Percentiles rank a stretch among this genome's conserved stretches.
phyloP scores from a whole-genome alignment of 345 rosid genomes.

The Atalantia buxifolia region DNA sequence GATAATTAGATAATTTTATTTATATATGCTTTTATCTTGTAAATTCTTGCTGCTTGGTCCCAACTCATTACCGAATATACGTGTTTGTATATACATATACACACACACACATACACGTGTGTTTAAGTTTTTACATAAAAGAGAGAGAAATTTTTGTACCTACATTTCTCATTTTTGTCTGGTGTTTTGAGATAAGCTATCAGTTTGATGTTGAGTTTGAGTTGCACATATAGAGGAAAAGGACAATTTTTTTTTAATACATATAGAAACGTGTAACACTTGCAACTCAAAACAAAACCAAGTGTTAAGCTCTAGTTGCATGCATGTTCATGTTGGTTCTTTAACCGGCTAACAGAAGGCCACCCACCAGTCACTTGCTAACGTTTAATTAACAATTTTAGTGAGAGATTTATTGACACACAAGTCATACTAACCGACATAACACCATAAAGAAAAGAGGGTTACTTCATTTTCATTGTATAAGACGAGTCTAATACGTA shows the following conservation, averaged over 20 bases:
- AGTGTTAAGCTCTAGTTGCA: conserved; percentile 18
- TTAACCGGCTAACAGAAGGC: neutral
- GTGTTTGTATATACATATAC: too few species aligned
- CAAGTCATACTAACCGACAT: conserved; percentile 12
- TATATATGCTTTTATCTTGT: neutral
- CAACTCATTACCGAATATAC: conserved; percentile 12
- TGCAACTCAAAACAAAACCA: conserved; percentile 8
- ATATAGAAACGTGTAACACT: conserved; percentile 11
- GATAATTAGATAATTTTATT: too few species aligned
- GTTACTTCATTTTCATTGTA: neutral
- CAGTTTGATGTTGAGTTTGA: neutral
- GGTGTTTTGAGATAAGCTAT: conserved; percentile 13
- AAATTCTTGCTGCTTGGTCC: conserved; percentile 16
- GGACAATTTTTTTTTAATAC: neutral
- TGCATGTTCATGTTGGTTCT: neutral
- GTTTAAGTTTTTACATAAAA: too few species aligned
- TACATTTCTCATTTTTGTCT: too few species aligned
- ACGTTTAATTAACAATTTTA: neutral
- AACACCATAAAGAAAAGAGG: neutral
- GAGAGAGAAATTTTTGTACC: neutral
- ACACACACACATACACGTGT: too few species aligned
- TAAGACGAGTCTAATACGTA: conserved; percentile 42
- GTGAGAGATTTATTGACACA: neutral
- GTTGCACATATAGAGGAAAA: neutral
- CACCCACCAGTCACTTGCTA: neutral